Base-by-base conservation (phyloP, 192 early-diverging fungal genomes). In the Coemansia asiatica region DNA sequence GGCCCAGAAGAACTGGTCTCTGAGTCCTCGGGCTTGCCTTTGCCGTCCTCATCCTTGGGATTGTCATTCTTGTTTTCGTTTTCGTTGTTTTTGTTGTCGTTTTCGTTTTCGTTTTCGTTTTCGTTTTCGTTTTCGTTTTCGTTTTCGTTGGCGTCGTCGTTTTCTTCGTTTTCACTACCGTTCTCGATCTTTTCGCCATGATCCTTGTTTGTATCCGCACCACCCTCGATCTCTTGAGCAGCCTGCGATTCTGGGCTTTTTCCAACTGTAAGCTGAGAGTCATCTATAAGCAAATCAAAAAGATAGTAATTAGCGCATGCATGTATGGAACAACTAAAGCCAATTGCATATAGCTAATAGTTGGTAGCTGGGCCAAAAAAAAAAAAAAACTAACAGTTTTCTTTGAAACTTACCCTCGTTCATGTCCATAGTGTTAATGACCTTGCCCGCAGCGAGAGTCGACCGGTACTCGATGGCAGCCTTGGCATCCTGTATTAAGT, bases 401-500 rank as follows among this genome's bases (percentile, higher is more conserved):
- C 25, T 56, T 28, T 6, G 33, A 28, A 7, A 51, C 69, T 47
- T 78, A 78, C 76, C 70, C 72, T 80, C 77, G 25, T 69, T 66
- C 33, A 80, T 64, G 49, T 80, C 77, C 7, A 71, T 66, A 22
- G 77, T 71, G 66, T 68, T 80, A 62, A 80, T 80, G 33, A 80
- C 77, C 72, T 80, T 80, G 68, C 77, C 77, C 56, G 77, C 77
- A 7, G 68, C 69, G 54, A 74, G 66, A 9, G 69, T 74, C 65
- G 77, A 80, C 56, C 77, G 72, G 68, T 80, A 80, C 68, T 74
- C 77, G 69, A 80, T 67, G 25, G 77, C 77, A 54, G 60, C 56
- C 72, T 74, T 80, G 21, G 77, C 72, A 71, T 80, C 77, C 77
- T 80, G 77, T 80, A 80, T 80, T 64, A 80, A 69, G 63, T 71